Evolutionary conservation across 441 rosid genomes (phyloP), one percentile per base, ranked within the genome.

Genomic region (Pelargonium australe): DNA sequence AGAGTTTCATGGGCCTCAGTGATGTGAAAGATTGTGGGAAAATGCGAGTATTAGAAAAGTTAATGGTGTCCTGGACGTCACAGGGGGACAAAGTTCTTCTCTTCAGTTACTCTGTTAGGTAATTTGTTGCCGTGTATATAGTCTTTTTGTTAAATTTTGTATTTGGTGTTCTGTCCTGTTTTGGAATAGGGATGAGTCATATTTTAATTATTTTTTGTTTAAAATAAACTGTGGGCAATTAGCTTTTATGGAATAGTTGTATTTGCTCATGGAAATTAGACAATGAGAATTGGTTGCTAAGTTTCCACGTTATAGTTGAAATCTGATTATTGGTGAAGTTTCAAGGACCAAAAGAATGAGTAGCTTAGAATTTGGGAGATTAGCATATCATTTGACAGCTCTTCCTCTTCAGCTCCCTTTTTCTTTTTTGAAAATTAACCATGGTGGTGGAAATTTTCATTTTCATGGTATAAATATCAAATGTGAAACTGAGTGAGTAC

Each of bases 21-120:
- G 89, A 91, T 74, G 87, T 85, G 69, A 86, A 75, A 76, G 84
- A 91, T 76, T 94, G 99, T 78, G 99, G 99, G 37, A 94, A 94
- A 84, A 94, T 91, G 99, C 83, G 86, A 45, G 94, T 86, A 23
- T 76, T 94, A 71, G 97, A 91, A 73, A 91, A 94, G 76, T 73
- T 94, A 69, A 85, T 94, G 93, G 76, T 78, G 45, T 83, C 97
- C 40, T 94, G 99, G 97, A 75, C 83, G 63, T 83, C 82, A 69
- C 82, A 77, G 76, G 97, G 97, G 58, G 97, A 94, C 82, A 91
- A 94, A 78, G 83, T 88, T 81, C 95, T 94, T 78, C 86, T 94
- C 13, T 91, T 94, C 76, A 94, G 99, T 83, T 89, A 83, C 80
- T 89, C 99, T 58, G 96, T 91, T 74, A 89, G 97, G 98, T 93